Conservation (phyloP, 495 filamentous ascomycete genomes). For the Xylaria telfairii region DNA sequence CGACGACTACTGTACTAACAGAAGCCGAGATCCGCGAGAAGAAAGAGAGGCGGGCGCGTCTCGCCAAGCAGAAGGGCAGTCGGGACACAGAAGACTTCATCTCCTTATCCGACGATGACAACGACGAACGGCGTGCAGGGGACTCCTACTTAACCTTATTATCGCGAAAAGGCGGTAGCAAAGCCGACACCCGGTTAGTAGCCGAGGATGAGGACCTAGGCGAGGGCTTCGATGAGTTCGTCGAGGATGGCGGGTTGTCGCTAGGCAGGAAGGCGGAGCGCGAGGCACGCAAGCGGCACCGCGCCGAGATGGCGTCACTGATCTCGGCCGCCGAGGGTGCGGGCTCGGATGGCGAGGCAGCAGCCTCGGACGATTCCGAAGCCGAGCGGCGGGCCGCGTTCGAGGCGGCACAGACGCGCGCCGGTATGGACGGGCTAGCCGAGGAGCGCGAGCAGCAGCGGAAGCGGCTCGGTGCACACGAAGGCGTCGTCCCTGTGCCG, state of each 20-base stretch:
- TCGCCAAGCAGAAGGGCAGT: constrained; percentile 66
- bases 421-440: constrained; percentile 73
- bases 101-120: constrained; percentile 66
- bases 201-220: constrained; percentile 91
- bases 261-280: constrained; percentile 81
- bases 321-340: constrained; percentile 79
- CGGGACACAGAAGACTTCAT: constrained; percentile 71
- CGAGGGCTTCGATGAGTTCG: constrained; percentile 93
- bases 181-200: constrained; percentile 69
- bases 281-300: constrained; percentile 69
- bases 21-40: constrained; percentile 91
- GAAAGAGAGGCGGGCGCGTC: constrained; percentile 81
- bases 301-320: constrained; percentile 79
- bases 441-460: constrained; percentile 45
- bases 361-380: constrained; percentile 74
- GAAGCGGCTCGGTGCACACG: constrained; percentile 35
- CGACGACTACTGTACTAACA: constrained; percentile 66
- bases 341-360: constrained; percentile 52
- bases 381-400: constrained; percentile 82
- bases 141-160: constrained; percentile 51
- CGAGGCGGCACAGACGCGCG: constrained; percentile 84
- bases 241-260: constrained; percentile 80
- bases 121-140: constrained; percentile 51
- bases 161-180: constrained; percentile 43
- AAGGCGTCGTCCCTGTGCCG: constrained; percentile 37